Evolutionary conservation across 768 basidiomycete species (phyloP).

Genomic region (Boletus vermiculosoides): DNA sequence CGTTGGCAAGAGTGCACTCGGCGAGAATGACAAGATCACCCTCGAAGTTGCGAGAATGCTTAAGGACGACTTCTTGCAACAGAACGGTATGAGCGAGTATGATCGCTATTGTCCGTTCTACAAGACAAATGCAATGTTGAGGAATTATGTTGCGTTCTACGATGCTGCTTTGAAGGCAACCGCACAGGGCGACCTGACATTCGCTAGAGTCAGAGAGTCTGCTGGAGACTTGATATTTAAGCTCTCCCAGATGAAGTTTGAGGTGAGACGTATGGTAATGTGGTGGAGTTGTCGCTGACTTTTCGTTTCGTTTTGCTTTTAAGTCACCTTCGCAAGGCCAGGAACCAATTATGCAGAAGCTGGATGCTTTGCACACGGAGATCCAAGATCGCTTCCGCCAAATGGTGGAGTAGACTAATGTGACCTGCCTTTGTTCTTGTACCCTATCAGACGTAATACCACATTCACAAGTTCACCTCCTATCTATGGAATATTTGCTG

Average conservation of each 20-base stretch:
- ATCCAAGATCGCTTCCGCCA: constrained; percentile 93
- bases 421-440: constrained; percentile 14
- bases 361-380: constrained; percentile 78
- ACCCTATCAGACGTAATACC: constrained; percentile 24
- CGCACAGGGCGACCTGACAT: constrained; percentile 78
- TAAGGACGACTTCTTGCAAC: constrained; percentile 96
- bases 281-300: constrained; percentile 8
- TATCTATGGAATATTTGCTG: background rate
- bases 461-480: background rate
- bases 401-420: constrained; percentile 61
- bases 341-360: constrained; percentile 75
- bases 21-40: constrained; percentile 97
- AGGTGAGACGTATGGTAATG: constrained; percentile 50
- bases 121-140: constrained; percentile 96
- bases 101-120: constrained; percentile 98
- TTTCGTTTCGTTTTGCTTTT: constrained; percentile 4
- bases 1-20: constrained; percentile 97
- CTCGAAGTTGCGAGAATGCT: constrained; percentile 96
- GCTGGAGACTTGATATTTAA: constrained; percentile 90
- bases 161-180: constrained; percentile 88
- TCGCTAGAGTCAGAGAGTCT: constrained; percentile 82
- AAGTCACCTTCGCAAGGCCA: constrained; percentile 92
- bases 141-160: constrained; percentile 92
- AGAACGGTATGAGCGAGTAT: constrained; percentile 98
- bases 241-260: constrained; percentile 99